Base-by-base conservation (phyloP, 352 stramenopile genomes). In the Globisporangium spinosum region DNA sequence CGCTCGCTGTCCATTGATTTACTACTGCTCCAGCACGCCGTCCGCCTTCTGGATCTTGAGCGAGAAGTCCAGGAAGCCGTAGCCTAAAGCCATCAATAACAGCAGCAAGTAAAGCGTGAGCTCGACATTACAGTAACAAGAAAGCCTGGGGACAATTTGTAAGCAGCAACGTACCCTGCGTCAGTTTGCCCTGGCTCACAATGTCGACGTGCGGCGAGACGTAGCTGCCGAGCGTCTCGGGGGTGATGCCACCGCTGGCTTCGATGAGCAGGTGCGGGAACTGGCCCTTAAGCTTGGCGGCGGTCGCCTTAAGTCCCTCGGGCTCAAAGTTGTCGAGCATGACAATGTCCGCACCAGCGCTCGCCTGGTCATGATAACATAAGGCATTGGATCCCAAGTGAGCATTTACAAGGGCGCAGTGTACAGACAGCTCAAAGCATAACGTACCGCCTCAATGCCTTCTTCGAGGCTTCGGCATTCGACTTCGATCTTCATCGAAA, bases 321-420 rank as follows among this genome's bases (percentile, higher is more conserved):
- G 96, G 96, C 70, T 90, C 82, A 79, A 98, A 99, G 82, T 99
- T 99, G 83, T 99, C 98, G 20, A 99, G 83, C 98, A 99, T 99
- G 34, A 99, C 89, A 74, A 99, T 97, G 70, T 98, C 85, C 34
- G 87, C 87, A 10, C 87, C 87, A 3, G 83, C 87, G 1, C 54
- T 85, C 32, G 87, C 83, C 80, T 88, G 68, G 10, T 32, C 6
- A 51, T 23, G 3, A 49, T 7, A 51, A 4, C 15, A 23, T 8
- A 51, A 22, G 32, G 32, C 32, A 38, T 56, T 29, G 0, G 9
- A 56, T 12, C n/a, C n/a, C 49, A 51, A 51, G 32, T 38, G 5
- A 38, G 32, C 4, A 38, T 38, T 10, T 38, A 38, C 32, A 38
- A 38, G 32, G 32, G 32, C 12, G 8, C 8, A 38, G 32, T 38